Base-by-base conservation (phyloP, 805 yeast species). In the Wickerhamiella siamensis region DNA sequence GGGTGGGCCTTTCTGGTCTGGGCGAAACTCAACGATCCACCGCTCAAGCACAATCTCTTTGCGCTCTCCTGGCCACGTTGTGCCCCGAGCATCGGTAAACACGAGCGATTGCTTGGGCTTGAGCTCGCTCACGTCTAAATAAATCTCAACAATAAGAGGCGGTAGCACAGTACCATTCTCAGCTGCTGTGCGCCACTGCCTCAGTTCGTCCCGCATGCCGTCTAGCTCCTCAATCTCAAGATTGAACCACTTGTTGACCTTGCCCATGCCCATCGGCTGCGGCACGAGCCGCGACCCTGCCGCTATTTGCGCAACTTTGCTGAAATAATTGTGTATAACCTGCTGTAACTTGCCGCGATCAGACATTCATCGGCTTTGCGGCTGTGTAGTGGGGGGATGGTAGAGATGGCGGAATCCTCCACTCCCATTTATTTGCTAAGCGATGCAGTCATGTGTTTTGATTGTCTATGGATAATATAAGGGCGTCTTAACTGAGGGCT, bases 11-110 rank as follows among this genome's bases (percentile, higher is more conserved):
- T 19, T n/a, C 27, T 43, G 31, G 24, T 39, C 39, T 15, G 72
- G 60, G 52, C 80, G 87, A 46, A 87, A 72, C 57, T 87, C 95
- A 27, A 91, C 63, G 19, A 84, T 66, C 98, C 98, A 91, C 45
- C 98, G 70, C 55, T 91, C 98, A 43, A 91, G 62, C 2, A 91
- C 95, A n/a, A 91, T 73, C 59, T 88, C 97, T 15, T 74, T 68
- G 52, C 80, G 80, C 8, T 79, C 65, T 71, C 79, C 76, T 12
- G 69, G 51, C 48, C 51, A 52, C 5, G 21, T 18, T 9, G 16
- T 16, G 21, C 38, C 40, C 5, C 67, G 66, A 3, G 67, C 69
- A 50, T 79, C 87, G 22, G 64, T 64, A 32, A 82, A 57, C 27
- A 75, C 70, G 24, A 82, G 66, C 17, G 75, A 65, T 47, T 79